Evolutionary conservation across 108 stramenopile species (phyloP), one percentile per base, ranked within the genome.

Genomic region (Aurantiochytrium sp.): DNA sequence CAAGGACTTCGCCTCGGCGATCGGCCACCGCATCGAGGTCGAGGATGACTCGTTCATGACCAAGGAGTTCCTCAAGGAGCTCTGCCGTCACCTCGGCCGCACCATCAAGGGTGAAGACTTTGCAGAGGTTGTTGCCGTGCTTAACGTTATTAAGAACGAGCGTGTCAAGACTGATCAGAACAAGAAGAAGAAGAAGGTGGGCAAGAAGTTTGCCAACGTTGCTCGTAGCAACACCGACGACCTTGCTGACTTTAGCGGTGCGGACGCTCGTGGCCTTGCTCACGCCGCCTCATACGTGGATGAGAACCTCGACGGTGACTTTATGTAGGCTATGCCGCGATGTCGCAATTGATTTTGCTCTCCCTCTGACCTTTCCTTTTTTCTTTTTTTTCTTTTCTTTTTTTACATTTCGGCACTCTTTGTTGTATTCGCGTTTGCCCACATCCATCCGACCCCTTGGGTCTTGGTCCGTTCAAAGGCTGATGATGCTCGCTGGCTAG

Each of bases 121-220:
- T 83, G 73, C 73, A 12, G 73, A 83, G 21, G 51, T 83, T 44
- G 51, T 83, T 12, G 51, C 49, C n/a, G 73, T 83, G 16, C 73
- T 83, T n/a, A 53, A 53, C 51, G 51, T 83, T 18, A 53, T 83
- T 4, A 83, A 83, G 73, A 83, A 83, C 73, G 73, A 83, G 73
- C 44, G 51, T 12, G 73, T 83, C 10, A 83, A 83, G 73, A 83
- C 51, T 47, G 49, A 83, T 18, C 51, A 25, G 49, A 83, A 53
- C 51, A 83, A 83, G 73, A 83, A 83, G 21, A 83, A 83, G 51
- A 83, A 83, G 21, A 83, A 83, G 73, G 73, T 6, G n/a, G 73
- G 73, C 44, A 83, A 83, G 51, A 83, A 83, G 73, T 83, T 83
- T 53, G 73, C 73, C 44, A 83, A 83, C 21, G 73, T 83, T 53